phyloP scores from a whole-genome alignment of 2,329 filamentous ascomycete species.

The Diaporthe ilicicola region DNA sequence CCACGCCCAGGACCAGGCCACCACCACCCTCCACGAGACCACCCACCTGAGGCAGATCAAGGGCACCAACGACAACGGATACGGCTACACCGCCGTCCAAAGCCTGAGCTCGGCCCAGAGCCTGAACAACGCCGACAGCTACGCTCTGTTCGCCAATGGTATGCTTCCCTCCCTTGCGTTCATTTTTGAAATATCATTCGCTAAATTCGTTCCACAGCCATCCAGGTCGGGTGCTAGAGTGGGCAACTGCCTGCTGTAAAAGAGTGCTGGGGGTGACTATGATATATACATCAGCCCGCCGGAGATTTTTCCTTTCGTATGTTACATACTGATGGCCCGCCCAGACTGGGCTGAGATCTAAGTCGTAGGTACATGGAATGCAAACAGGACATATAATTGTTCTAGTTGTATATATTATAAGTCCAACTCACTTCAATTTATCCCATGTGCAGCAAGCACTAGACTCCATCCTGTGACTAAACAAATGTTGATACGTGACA shows the following conservation, averaged over 20 bases:
- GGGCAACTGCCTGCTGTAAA: neutral
- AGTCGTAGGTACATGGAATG: neutral
- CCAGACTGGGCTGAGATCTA: neutral
- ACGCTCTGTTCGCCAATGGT: slow-evolving; percentile 48
- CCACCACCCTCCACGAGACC: slow-evolving; percentile 71
- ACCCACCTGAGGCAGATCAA: slow-evolving; percentile 67
- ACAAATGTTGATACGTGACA: too few relatives aligned
- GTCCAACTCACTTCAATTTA: neutral
- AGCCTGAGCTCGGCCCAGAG: slow-evolving; percentile 58
- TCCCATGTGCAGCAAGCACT: neutral
- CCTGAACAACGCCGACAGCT: slow-evolving; percentile 72
- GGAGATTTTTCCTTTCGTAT: neutral
- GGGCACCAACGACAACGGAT: slow-evolving; percentile 67
- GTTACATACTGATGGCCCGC: neutral
- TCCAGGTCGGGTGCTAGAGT: slow-evolving; percentile 8
- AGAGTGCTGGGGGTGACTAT: too few relatives aligned
- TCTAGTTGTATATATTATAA: neutral
- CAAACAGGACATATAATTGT: too few relatives aligned
- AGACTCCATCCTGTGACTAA: too few relatives aligned
- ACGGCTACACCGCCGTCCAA: slow-evolving; percentile 60
- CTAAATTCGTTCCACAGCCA: neutral
- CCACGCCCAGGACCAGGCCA: slow-evolving; percentile 72
- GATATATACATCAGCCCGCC: neutral
- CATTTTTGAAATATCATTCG: neutral
- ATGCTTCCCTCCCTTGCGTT: neutral